phyloP scores from a whole-genome alignment of 257 asterid species.

The Perilla frutescens region DNA sequence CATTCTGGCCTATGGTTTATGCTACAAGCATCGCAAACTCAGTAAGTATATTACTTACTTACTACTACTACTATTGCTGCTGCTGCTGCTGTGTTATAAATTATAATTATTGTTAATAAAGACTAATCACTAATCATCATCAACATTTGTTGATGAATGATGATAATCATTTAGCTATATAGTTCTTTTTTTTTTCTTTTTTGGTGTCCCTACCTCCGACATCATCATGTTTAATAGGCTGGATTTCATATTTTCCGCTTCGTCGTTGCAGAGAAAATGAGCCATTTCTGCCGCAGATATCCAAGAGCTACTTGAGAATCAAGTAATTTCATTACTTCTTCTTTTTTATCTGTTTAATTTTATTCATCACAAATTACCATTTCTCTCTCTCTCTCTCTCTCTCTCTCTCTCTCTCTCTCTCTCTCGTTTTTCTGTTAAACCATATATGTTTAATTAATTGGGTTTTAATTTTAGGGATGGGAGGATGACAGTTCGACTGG shows the following conservation, averaged over 20 bases:
- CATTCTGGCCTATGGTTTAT: slow-evolving; percentile 90
- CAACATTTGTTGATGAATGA: too few relatives aligned
- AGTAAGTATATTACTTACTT: slow-evolving; percentile 52
- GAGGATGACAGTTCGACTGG: slow-evolving; percentile 79
- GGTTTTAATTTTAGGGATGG: slow-evolving; percentile 64
- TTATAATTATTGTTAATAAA: neutral
- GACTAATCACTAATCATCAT: neutral
- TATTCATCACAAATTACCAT: neutral
- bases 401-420: too few relatives aligned
- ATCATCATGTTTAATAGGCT: slow-evolving; percentile 26
- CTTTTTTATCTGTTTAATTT: too few relatives aligned
- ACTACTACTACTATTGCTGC: too few relatives aligned
- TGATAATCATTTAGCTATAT: too few relatives aligned
- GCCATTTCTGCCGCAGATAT: slow-evolving; percentile 86
- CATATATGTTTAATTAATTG: too few relatives aligned
- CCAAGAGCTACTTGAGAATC: slow-evolving; percentile 93
- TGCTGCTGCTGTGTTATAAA: too few relatives aligned
- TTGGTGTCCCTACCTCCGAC: slow-evolving; percentile 17
- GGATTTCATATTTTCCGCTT: neutral
- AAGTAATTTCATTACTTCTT: slow-evolving; percentile 51
- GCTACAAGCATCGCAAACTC: slow-evolving; percentile 74
- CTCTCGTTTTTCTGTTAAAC: too few relatives aligned
- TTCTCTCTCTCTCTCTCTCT: too few relatives aligned
- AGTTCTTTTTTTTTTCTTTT: neutral
- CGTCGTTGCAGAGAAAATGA: slow-evolving; percentile 64